Conservation (phyloP, 1,284 basidiomycete genomes). For the Heterobasidion irregulare region DNA sequence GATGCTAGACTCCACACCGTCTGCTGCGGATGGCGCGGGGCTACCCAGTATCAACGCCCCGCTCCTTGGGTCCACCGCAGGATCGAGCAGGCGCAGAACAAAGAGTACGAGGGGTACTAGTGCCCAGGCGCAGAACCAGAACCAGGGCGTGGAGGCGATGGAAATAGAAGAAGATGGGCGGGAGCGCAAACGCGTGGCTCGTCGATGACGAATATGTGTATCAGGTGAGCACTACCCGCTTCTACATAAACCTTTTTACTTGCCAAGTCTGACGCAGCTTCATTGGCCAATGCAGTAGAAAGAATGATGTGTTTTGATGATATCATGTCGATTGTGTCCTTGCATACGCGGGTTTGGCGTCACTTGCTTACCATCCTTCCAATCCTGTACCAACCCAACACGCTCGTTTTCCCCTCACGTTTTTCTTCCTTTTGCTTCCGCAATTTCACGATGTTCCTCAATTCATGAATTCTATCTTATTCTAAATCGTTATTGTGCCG, state of each 20-base stretch:
- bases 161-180: conserved; percentile 30
- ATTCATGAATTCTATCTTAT: not conserved
- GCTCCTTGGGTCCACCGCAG: conserved; percentile 3
- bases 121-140: conserved; percentile 12
- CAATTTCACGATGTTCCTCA: not conserved
- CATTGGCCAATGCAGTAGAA: not conserved
- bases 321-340: not conserved
- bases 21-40: conserved; percentile 2
- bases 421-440: not conserved
- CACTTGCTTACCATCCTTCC: not conserved
- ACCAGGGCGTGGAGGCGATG: conserved; percentile 21
- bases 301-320: not conserved
- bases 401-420: not conserved
- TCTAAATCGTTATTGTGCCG: not conserved
- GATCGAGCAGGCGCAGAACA: conserved; percentile 15
- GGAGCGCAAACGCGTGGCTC: conserved; percentile 28
- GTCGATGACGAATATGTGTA: conserved; percentile 14
- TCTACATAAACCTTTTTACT: not conserved
- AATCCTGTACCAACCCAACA: not conserved
- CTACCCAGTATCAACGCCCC: not conserved
- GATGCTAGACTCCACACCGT: conserved; percentile 16
- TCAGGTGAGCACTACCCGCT: not conserved
- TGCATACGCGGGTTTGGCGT: not conserved
- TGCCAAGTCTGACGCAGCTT: not conserved
- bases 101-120: conserved; percentile 16